Base-by-base conservation (phyloP, 2,329 filamentous ascomycete species). In the Aspergillus nomiae region DNA sequence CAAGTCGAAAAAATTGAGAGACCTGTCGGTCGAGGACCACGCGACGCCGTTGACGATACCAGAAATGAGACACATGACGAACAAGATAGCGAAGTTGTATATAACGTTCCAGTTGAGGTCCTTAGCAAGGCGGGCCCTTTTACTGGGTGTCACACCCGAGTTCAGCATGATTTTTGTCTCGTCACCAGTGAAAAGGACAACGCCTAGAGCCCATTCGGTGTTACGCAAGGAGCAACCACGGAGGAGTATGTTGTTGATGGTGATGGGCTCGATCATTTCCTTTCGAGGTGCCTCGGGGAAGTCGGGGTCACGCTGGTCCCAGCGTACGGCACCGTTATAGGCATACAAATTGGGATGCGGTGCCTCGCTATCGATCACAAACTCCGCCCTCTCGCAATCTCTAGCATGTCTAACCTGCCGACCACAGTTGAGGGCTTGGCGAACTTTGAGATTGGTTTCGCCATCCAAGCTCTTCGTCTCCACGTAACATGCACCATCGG, bases 151-250 rank as follows among this genome's bases (percentile, higher is more conserved):
- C 65, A 94, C 90, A 64, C 95, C 95, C 32, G 95, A 92, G 76
- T 99, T 99, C 82, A 97, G 91, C 95, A 99, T 99, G 76, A 97
- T 98, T 81, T 98, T 99, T 38, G 94, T 97, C 76, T 99, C 94
- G 73, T 94, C 89, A 38, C 95, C 95, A 16, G 95, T 98, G 79
- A 96, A 99, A 21, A 96, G 84, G 56, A 98, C 94, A 3, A 99
- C 86, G 59, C 94, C 95, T 7, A 99, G 85, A 59, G 93, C 86
- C 95, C 95, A 99, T 74, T 98, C 94, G 0, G 95, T 99, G 77
- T 98, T 99, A 68, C 94, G 89, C 56, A 99, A 80, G 70, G 93
- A 96, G 80, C 93, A 97, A 60, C 95, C 95, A 83, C 95, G 91
- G 51, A 99, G 87, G 34, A 99, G 86, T 67, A 98, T 79, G 74